A percentile compares a stretch with the other conserved stretches of the same genome.
Evolutionary conservation across 495 filamentous ascomycete genomes (phyloP).

Genomic region (Penicillium macrosclerotiorum): DNA sequence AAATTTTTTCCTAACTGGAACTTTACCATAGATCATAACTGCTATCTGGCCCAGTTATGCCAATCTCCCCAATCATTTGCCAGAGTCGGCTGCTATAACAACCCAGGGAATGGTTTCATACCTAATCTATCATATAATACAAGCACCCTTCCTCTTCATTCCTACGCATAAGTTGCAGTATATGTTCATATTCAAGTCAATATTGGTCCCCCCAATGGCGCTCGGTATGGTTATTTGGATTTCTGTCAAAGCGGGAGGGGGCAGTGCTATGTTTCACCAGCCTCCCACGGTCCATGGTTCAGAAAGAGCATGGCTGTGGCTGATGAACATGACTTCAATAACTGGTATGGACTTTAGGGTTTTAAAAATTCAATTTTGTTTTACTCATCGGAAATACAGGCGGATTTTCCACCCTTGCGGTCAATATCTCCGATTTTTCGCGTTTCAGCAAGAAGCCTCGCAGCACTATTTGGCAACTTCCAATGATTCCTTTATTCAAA

Average conservation of each 20-base stretch:
- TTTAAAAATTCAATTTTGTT: too few species aligned
- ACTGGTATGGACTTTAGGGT: constrained; percentile 8
- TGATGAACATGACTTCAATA: constrained; percentile 18
- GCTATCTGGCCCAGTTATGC: constrained; percentile 43
- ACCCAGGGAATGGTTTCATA: constrained; percentile 48
- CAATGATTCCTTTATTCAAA: too few species aligned
- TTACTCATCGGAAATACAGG: neutral
- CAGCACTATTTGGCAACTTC: constrained; percentile 56
- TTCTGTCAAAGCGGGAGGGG: too few species aligned
- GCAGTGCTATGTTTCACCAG: too few species aligned
- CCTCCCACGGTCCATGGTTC: constrained; percentile 15
- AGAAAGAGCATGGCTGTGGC: constrained; percentile 14
- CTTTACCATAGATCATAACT: too few species aligned
- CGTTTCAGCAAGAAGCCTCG: constrained; percentile 51
- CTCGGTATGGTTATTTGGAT: constrained; percentile 11
- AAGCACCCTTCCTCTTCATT: constrained; percentile 48
- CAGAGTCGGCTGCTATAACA: constrained; percentile 47
- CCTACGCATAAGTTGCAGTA: constrained; percentile 49
- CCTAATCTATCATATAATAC: constrained; percentile 47
- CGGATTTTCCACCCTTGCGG: constrained; percentile 33
- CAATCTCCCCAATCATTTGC: constrained; percentile 47
- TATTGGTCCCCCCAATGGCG: constrained; percentile 29
- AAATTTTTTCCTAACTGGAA: too few species aligned
- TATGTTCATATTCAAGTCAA: constrained; percentile 50
- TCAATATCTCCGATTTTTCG: constrained; percentile 60